phyloP scores from a whole-genome alignment of 2,329 filamentous ascomycete genomes.

The Amesomyces nigricolor region DNA sequence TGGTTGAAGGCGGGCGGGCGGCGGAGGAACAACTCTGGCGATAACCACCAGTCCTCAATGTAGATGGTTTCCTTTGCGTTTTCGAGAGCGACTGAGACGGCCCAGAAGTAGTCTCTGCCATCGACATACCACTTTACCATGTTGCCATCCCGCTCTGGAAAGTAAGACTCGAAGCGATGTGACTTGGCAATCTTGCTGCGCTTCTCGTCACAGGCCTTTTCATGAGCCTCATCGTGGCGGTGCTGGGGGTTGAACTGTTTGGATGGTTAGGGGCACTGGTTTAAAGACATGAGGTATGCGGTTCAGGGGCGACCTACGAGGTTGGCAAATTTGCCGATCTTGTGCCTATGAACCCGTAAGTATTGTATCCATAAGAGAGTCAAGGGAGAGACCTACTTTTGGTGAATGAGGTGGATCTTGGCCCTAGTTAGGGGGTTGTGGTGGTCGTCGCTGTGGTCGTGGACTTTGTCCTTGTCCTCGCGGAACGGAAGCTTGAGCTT shows the following conservation, averaged over 20 bases:
- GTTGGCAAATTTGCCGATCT: constrained; percentile 59
- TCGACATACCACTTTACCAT: constrained; percentile 96
- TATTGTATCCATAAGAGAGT: not conserved
- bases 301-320: constrained; percentile 38
- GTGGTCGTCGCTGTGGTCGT: too few species aligned
- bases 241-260: constrained; percentile 73
- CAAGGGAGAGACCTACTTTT: constrained; percentile 42
- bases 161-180: constrained; percentile 85
- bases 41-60: constrained; percentile 96
- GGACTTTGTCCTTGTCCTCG: constrained; percentile 48
- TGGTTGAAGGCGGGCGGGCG: constrained; percentile 77
- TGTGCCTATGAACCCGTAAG: constrained; percentile 36
- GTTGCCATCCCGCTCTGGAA: constrained; percentile 79
- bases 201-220: constrained; percentile 76
- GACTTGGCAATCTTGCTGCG: constrained; percentile 63
- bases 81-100: constrained; percentile 86
- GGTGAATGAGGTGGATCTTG: constrained; percentile 52
- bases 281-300: not conserved
- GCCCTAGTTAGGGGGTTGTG: constrained; percentile 48
- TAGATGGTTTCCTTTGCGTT: constrained; percentile 89
- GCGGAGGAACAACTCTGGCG: constrained; percentile 78
- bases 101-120: constrained; percentile 90
- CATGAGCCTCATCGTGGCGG: constrained; percentile 89
- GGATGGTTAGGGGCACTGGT: not conserved
- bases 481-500: constrained; percentile 47